Base-by-base conservation (phyloP, 371 early-diverging fungal species). In the Apophysomyces ossiformis region DNA sequence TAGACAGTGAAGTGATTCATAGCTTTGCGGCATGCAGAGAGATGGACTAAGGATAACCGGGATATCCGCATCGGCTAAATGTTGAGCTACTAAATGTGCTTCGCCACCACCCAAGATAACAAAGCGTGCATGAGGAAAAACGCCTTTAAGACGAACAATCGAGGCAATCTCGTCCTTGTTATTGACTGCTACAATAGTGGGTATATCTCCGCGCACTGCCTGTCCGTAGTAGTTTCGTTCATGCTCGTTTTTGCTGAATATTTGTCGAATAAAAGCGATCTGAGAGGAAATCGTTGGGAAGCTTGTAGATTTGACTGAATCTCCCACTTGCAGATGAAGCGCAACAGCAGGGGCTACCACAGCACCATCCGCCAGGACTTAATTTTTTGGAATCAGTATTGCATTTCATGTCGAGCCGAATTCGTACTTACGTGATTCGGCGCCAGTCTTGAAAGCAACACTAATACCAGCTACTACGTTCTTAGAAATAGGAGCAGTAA, bases 121-220 rank as follows among this genome's bases (percentile, higher is more conserved):
- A 7, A 84, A 58, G 8, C 69, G 71, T 4, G 68, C 65, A 18
- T 73, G 54, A 1, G 69, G 69, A 26, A 77, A 69, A 38, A 76
- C 65, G 18, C 76, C 62, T 69, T 89, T 88, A 36, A 92, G 70
- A n/a, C 66, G 73, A 37, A 91, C 77, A 3, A 91, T 8, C 18
- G 86, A 79, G n/a, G 86, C 76, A 57, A 91, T 90, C 68, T 90
- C 89, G 69, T 87, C 89, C 57, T 86, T 85, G 69, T 85, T 87
- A 37, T 90, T 61, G 18, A 81, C 82, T 37, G 78, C 63, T 12
- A 85, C 73, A 6, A 88, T 77, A 12, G 87, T 70, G 32, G 91
- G 91, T 8, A 90, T 72, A 39, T 82, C 74, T 32, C 92, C 91
- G 7, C 65, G 64, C 2, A 79, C 79, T 35, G 82, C 88, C 21